Conservation (phyloP, 768 basidiomycete species). For the Lyophyllum shimeji region DNA sequence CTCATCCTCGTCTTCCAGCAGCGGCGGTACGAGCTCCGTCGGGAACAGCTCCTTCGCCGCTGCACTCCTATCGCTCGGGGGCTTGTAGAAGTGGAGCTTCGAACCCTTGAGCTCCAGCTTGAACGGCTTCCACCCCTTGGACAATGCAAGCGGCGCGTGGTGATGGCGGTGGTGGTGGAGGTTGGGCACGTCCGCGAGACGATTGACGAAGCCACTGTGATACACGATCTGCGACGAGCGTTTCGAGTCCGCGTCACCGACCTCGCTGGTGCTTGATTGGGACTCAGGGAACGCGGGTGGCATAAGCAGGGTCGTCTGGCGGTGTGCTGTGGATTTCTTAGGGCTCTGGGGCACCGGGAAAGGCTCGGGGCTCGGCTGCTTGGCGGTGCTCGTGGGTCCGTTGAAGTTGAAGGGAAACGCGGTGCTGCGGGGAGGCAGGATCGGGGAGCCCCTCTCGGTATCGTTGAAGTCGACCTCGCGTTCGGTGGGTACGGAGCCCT, state of each 20-base stretch:
- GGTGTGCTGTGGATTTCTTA: conserved; percentile 4
- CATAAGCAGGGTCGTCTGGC: conserved; percentile 38
- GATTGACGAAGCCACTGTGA: conserved; percentile 75
- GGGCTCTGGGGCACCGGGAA: neutral
- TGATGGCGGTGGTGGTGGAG: conserved; percentile 31
- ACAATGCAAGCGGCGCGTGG: conserved; percentile 35
- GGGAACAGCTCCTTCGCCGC: conserved; percentile 79
- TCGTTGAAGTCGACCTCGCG: conserved; percentile 26
- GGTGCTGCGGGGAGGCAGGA: conserved; percentile 5
- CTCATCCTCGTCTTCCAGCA: conserved; percentile 48
- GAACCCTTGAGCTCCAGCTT: conserved; percentile 83
- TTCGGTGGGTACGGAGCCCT: conserved; percentile 46
- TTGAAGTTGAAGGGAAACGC: conserved; percentile 16
- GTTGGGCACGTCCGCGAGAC: conserved; percentile 53
- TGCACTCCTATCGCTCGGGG: conserved; percentile 63
- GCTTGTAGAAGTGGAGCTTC: conserved; percentile 86
- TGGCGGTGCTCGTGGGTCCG: neutral
- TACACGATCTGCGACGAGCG: conserved; percentile 80
- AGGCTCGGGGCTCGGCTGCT: conserved; percentile 7
- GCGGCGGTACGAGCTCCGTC: conserved; percentile 53
- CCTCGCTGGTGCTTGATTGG: conserved; percentile 21
- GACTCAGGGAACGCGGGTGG: conserved; percentile 52
- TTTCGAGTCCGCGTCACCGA: conserved; percentile 37
- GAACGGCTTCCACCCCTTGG: conserved; percentile 85
- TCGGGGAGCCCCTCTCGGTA: conserved; percentile 9